Evolutionary conservation across 768 basidiomycete species (phyloP).

Genomic region (Fomitopsis serialis): DNA sequence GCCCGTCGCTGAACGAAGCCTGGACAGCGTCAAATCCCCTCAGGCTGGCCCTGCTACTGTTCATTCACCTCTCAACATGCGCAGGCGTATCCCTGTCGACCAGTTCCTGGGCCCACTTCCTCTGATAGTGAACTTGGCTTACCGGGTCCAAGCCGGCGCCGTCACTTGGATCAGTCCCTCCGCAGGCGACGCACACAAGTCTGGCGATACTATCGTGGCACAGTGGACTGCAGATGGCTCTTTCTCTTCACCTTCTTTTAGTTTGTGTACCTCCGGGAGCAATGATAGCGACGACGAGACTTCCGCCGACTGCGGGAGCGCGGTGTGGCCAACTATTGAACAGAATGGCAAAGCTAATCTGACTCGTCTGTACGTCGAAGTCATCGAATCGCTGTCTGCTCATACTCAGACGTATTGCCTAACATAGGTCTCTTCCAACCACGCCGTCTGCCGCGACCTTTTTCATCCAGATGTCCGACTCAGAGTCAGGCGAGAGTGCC

Average conservation of each 20-base stretch:
- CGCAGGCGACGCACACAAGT: constrained; percentile 19
- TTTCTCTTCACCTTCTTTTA: constrained; percentile 29
- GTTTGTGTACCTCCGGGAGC: constrained; percentile 21
- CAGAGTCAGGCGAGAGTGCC: constrained; percentile 18
- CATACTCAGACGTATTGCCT: not conserved
- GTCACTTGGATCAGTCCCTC: constrained; percentile 26
- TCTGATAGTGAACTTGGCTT: constrained; percentile 1
- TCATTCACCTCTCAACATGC: not conserved
- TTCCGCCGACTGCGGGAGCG: constrained; percentile 15
- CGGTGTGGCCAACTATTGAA: constrained; percentile 23
- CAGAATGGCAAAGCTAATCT: constrained; percentile 21
- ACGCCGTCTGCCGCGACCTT: constrained; percentile 17
- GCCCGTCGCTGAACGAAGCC: too few species aligned
- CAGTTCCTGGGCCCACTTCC: not conserved
- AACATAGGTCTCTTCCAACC: constrained; percentile 18
- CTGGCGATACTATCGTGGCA: constrained; percentile 27
- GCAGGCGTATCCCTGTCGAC: not conserved
- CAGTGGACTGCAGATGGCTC: constrained; percentile 22
- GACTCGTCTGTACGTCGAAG: constrained; percentile 17
- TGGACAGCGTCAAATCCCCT: not conserved
- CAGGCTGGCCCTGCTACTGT: constrained; percentile 1
- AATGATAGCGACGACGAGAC: not conserved
- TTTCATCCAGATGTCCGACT: constrained; percentile 25
- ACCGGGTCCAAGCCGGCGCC: constrained; percentile 2
- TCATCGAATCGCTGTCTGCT: not conserved